Evolutionary conservation across 202 grass and related monocot genomes (phyloP).

Genomic region (Zizania palustris): DNA sequence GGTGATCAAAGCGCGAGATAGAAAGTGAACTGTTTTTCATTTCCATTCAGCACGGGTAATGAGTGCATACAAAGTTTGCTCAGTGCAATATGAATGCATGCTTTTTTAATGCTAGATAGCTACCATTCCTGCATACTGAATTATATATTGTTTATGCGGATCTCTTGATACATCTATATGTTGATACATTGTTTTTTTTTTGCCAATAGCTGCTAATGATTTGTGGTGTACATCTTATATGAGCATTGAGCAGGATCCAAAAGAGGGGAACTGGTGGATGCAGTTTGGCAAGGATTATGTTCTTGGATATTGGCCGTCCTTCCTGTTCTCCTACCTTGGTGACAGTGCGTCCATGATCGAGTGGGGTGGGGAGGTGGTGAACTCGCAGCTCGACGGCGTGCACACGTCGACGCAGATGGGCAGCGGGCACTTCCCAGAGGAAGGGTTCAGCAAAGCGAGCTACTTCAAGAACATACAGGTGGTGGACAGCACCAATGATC

Average conservation of each 20-base stretch:
- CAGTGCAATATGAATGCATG: conserved; percentile 25
- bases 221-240: not conserved
- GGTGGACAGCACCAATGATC: conserved; percentile 87
- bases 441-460: conserved; percentile 88
- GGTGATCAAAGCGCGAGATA: conserved; percentile 17
- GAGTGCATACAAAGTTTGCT: conserved; percentile 33
- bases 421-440: conserved; percentile 88
- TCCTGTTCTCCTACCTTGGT: conserved; percentile 77
- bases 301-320: conserved; percentile 91
- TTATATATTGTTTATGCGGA: not conserved
- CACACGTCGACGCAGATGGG: conserved; percentile 97
- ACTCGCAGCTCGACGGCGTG: conserved; percentile 68
- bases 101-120: not conserved
- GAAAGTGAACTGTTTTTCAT: conserved; percentile 36
- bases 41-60: conserved; percentile 51
- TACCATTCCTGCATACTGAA: not conserved
- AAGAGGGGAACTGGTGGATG: conserved; percentile 96
- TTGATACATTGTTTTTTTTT: not conserved
- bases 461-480: conserved; percentile 95
- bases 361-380: conserved; percentile 97
- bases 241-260: conserved; percentile 75
- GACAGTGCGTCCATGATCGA: conserved; percentile 87
- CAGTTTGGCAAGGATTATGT: conserved; percentile 80
- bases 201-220: not conserved
- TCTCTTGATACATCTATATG: too few relatives aligned